Percentiles rank a stretch among this genome's conserved stretches.
Evolutionary conservation across 2,329 filamentous ascomycete species (phyloP).

Genomic region (Ophiocordyceps camponoti-rufipedis): DNA sequence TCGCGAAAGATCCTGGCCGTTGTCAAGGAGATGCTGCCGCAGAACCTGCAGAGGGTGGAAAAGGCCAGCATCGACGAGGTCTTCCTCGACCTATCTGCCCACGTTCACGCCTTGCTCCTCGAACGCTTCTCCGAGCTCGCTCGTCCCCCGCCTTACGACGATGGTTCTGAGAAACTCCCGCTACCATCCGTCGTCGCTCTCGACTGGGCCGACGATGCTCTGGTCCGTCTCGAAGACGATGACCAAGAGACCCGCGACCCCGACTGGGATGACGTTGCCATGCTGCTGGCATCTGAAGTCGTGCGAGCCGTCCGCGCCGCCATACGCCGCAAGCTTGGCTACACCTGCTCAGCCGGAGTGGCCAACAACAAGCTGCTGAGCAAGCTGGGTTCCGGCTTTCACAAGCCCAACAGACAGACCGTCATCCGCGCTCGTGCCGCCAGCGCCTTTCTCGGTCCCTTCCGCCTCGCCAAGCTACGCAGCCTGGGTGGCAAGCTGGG

Average conservation of each 20-base stretch:
- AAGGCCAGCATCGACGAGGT: constrained; percentile 95
- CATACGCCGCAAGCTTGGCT: constrained; percentile 54
- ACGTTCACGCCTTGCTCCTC: constrained; percentile 60
- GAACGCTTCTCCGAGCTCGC: constrained; percentile 58
- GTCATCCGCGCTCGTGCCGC: constrained; percentile 78
- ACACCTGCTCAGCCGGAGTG: constrained; percentile 83
- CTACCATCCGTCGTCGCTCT: constrained; percentile 49
- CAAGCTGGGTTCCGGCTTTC: constrained; percentile 78
- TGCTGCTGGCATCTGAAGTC: constrained; percentile 77
- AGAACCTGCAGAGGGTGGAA: constrained; percentile 55
- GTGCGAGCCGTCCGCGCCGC: constrained; percentile 54
- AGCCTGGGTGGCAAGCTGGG: constrained; percentile 93
- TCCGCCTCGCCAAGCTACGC: constrained; percentile 90
- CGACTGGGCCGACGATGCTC: constrained; percentile 69
- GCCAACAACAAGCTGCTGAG: constrained; percentile 88
- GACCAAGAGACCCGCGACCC: constrained; percentile 64
- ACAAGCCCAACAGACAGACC: constrained; percentile 89
- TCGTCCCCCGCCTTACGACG: constrained; percentile 49
- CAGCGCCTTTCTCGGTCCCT: constrained; percentile 57
- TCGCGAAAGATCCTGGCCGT: constrained; percentile 64
- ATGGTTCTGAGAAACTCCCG: constrained; percentile 53
- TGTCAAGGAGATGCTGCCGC: constrained; percentile 57
- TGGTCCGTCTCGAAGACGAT: constrained; percentile 58
- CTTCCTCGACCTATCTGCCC: constrained; percentile 76
- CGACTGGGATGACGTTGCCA: constrained; percentile 91